Evolutionary conservation across 805 yeast genomes (phyloP), one percentile per base, ranked within the genome.

Genomic region (Starmerella tilneyi): DNA sequence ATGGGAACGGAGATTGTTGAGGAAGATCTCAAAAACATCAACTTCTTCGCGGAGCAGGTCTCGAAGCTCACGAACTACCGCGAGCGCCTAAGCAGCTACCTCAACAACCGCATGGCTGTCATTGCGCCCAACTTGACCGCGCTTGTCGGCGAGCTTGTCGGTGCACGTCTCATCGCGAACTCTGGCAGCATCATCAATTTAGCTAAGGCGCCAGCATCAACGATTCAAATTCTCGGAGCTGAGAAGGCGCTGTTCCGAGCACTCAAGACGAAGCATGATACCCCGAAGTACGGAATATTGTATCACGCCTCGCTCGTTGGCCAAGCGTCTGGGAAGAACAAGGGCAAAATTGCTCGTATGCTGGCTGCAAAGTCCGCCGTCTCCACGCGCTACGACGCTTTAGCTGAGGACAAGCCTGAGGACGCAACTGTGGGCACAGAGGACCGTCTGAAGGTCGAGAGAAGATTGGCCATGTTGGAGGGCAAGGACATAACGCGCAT

Each of bases 1-100:
- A 92, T 92, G 98, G 98, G 98, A 73, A 92, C 97, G 51, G 98
- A 92, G 69, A 89, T 92, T 66, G 89, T 97, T 47, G 88, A 82
- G 50, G 73, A 74, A 55, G 98, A 92, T 68, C 74, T 92, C 60
- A 74, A 75, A 50, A 89, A 89, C 73, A 89, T 92, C 66, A 75
- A 75, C 64, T 80, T 86, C 51, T 75, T 92, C 58, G 98, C 98
- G 56, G 92, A 84, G 51, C 97, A 92, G 70, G 89, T 92, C 63
- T 89, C 89, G 57, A 96, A 84, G 65, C 84, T 92, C 65, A 80
- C 97, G 53, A 84, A 85, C 53, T 92, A 92, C 77, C 81, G 98
- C 72, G 96, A 88, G 71, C 94, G 86, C 68, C 73, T 92, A 58
- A 82, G 94, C 48, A 82, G 83, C 70, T 92, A 92, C 66, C 73